Conservation (phyloP, 1,139 yeast species). For the Suhomyces chickasaworum region DNA sequence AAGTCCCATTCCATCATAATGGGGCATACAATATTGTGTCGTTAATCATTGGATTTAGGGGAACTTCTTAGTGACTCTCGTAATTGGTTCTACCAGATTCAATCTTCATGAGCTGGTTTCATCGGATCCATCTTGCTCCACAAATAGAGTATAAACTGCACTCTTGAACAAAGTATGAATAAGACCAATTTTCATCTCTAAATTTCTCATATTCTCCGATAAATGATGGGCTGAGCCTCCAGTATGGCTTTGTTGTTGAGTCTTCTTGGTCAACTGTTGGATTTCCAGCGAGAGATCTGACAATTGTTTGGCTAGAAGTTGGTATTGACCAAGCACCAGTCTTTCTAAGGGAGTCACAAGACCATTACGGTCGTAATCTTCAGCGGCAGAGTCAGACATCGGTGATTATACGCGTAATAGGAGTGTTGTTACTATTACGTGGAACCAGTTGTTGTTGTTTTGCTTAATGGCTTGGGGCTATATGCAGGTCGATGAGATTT, state of each 20-base stretch:
- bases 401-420: neutral
- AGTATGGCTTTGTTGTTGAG: constrained; percentile 1
- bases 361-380: constrained; percentile 33
- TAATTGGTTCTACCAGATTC: too few relatives aligned
- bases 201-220: constrained; percentile 52
- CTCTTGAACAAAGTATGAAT: constrained; percentile 69
- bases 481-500: neutral
- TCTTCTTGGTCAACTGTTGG: constrained; percentile 27
- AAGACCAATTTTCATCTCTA: constrained; percentile 65
- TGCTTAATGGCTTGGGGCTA: neutral
- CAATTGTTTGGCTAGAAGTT: constrained; percentile 45
- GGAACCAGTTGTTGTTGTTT: neutral
- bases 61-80: too few relatives aligned
- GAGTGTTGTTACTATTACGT: neutral
- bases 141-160: constrained; percentile 62
- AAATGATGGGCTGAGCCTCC: constrained; percentile 32
- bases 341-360: constrained; percentile 41
- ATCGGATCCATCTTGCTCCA: constrained; percentile 35
- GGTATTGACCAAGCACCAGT: constrained; percentile 50
- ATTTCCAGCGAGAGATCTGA: constrained; percentile 37
- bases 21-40: too few relatives aligned
- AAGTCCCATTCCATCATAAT: too few relatives aligned
- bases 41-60: too few relatives aligned
- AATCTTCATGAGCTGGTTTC: neutral
- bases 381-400: constrained; percentile 8